A percentile compares a stretch with the other conserved stretches of the same genome.
These are phyloP conservation scores for Scolecobasidium constrictum DNA, from an alignment of 2,329 filamentous ascomycete genomes.

Conservation along the genomic window DNA sequence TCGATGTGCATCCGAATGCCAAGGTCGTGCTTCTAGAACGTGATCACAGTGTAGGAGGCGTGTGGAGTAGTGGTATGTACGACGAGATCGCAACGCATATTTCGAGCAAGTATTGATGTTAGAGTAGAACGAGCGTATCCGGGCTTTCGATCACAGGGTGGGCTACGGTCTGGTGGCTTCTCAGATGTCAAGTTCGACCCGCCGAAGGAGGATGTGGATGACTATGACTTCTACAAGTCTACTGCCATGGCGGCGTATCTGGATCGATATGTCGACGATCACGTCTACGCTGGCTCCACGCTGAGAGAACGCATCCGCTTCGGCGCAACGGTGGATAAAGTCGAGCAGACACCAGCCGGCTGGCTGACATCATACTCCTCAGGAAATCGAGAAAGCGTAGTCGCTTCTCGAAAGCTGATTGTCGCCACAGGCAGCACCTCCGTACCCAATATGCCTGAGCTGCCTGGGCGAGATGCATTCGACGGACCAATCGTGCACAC, in stretches of 20 bases:
- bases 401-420: too few species aligned
- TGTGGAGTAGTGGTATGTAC: background rate
- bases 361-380: too few species aligned
- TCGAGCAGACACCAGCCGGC: conserved; percentile 8
- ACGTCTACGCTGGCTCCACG: background rate
- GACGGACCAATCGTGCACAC: conserved; percentile 18
- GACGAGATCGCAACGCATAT: background rate
- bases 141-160: conserved; percentile 1
- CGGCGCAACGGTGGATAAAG: background rate
- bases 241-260: background rate
- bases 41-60: background rate
- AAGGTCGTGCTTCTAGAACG: background rate
- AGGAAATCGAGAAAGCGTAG: too few species aligned
- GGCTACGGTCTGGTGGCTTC: background rate
- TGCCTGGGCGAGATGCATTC: conserved; percentile 10
- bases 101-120: too few species aligned
- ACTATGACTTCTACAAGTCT: background rate
- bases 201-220: background rate
- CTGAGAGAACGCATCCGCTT: background rate
- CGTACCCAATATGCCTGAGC: conserved; percentile 19
- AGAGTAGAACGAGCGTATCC: background rate
- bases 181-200: background rate
- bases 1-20: background rate
- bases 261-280: background rate
- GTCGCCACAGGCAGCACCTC: conserved; percentile 16